These are phyloP conservation scores for Fusarium redolens DNA, from an alignment of 2,329 filamentous ascomycete species.

Conservation along the genomic window DNA sequence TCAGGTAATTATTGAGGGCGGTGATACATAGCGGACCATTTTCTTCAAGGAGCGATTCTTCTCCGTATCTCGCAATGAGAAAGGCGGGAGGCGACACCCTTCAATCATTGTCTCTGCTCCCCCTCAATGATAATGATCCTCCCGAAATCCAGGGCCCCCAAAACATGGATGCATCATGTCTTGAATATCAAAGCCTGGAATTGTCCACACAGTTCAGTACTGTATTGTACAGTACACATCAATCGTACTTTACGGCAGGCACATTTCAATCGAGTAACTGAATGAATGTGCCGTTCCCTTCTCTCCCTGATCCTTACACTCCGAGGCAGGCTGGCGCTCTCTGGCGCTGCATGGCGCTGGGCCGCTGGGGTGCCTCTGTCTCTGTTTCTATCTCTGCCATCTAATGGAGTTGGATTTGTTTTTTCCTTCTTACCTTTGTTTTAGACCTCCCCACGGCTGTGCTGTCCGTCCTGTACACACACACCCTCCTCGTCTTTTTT, in stretches of 20 bases:
- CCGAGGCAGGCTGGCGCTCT: slow-evolving; percentile 30
- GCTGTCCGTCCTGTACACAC: slow-evolving; percentile 21
- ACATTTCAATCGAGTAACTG: slow-evolving; percentile 32
- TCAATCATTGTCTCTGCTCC: slow-evolving; percentile 30
- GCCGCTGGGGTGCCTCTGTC: slow-evolving; percentile 22
- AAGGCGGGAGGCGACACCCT: slow-evolving; percentile 32
- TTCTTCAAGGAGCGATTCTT: not conserved
- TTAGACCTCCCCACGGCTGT: slow-evolving; percentile 25
- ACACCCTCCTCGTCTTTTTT: slow-evolving; percentile 22
- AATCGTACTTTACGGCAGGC: slow-evolving; percentile 1
- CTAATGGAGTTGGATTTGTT: slow-evolving; percentile 3
- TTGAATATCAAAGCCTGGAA: slow-evolving; percentile 39
- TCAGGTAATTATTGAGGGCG: not conserved
- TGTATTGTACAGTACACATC: not conserved
- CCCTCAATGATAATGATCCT: slow-evolving; percentile 30
- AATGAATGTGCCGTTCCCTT: slow-evolving; percentile 7
- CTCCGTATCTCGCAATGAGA: not conserved
- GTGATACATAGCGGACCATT: slow-evolving; percentile 6
- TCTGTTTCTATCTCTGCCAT: not conserved
- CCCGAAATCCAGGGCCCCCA: slow-evolving; percentile 29
- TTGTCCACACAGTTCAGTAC: not conserved
- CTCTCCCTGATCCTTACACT: slow-evolving; percentile 15
- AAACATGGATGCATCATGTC: slow-evolving; percentile 23
- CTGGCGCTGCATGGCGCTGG: slow-evolving; percentile 33
- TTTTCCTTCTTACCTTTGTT: slow-evolving; percentile 13